Evolutionary conservation across 2,329 filamentous ascomycete genomes (phyloP).

Genomic region (Ophiostoma populinum): DNA sequence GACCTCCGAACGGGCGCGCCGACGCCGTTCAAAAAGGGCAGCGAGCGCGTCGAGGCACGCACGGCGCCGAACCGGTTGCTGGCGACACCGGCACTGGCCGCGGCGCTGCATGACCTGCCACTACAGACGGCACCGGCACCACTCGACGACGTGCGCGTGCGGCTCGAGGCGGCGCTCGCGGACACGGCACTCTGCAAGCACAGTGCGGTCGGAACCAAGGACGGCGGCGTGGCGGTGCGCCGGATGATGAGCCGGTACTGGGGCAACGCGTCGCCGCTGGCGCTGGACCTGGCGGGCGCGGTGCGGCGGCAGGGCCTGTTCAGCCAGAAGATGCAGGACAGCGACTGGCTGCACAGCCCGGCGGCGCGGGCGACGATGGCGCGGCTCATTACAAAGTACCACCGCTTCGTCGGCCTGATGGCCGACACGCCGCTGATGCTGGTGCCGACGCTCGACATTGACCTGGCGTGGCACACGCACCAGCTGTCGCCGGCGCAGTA

Average conservation of each 20-base stretch:
- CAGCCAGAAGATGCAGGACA: constrained; percentile 52
- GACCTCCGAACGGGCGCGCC: constrained; percentile 34
- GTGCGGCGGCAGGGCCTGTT: constrained; percentile 50
- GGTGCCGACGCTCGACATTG: constrained; percentile 59
- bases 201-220: too few relatives aligned
- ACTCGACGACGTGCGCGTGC: too few relatives aligned
- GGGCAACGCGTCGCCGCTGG: constrained; percentile 47
- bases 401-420: constrained; percentile 46
- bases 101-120: neutral
- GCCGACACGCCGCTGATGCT: constrained; percentile 24
- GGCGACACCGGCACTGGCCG: neutral
- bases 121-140: too few relatives aligned
- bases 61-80: constrained; percentile 38
- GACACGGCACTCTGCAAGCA: too few relatives aligned
- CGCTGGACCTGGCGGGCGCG: constrained; percentile 46
- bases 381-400: constrained; percentile 47
- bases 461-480: constrained; percentile 68
- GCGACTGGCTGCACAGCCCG: constrained; percentile 66
- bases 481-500: constrained; percentile 51
- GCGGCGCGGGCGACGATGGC: constrained; percentile 43
- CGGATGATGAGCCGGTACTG: constrained; percentile 58
- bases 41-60: constrained; percentile 15
- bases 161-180: too few relatives aligned
- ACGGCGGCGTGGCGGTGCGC: constrained; percentile 33
- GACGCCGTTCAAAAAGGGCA: constrained; percentile 21